Evolutionary conservation across 805 yeast species (phyloP), one percentile per base, ranked within the genome.

Genomic region (Ogataea glucozyma): DNA sequence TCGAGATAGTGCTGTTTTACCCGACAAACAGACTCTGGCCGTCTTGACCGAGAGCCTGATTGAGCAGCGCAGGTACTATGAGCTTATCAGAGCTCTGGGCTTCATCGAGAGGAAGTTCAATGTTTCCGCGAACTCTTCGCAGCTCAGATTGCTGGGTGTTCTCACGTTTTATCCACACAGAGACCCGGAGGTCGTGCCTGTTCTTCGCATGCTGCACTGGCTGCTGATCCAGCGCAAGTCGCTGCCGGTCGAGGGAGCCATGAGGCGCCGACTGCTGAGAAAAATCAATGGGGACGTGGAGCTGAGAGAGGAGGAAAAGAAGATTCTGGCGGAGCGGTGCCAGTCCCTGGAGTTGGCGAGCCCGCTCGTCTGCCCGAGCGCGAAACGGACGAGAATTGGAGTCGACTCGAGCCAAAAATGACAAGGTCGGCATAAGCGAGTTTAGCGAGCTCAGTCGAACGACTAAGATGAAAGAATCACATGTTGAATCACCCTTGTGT

Each of bases 11-110:
- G 8, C 21, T 4, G 1, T 36, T 12, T 24, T 19, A 6, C 46
- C 48, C 17, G 22, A 40, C 32, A 16, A n/a, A 11, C 35, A 20
- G 8, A 49, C 47, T 7, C 35, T 31, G 9, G 31, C 22, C 10
- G 22, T 33, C 8, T 38, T 49, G 17, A 26, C 16, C 26, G 46
- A 46, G 9, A 30, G 41, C 18, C 24, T 43, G 10, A 36, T 24
- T 16, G 41, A 26, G 11, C 26, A 35, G 23, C 17, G 31, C 19
- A 30, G 34, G 17, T 49, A 24, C 26, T 26, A 22, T 13, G 46
- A 43, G 14, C 36, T 40, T 6, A 20, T 46, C 11, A 14, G 32
- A 13, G 43, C 31, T 10, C 41, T 49, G 14, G 23, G 30, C 13
- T 39, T 20, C 10, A n/a, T 43, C 7, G 43, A 49, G 13, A 17